phyloP scores from a whole-genome alignment of 768 basidiomycete genomes.

The Mycena latifolia region DNA sequence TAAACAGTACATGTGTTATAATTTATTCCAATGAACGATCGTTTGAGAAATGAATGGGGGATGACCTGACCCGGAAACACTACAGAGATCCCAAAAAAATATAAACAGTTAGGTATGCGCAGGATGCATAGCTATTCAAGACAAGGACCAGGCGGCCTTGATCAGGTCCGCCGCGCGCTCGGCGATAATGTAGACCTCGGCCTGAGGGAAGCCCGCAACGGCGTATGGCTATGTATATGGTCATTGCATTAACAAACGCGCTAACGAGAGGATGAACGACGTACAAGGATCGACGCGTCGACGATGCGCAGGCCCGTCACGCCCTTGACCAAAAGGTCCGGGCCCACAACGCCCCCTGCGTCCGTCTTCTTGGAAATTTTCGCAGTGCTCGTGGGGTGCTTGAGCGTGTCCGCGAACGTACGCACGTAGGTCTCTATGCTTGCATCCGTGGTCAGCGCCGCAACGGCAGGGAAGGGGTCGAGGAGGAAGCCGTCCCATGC shows the following conservation, averaged over 20 bases:
- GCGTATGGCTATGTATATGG: neutral
- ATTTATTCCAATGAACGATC: too few species aligned
- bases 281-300: conserved; percentile 30
- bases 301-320: conserved; percentile 22
- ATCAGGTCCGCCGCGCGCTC: conserved; percentile 7
- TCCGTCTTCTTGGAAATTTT: conserved; percentile 16
- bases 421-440: conserved; percentile 27
- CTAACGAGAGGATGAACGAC: neutral
- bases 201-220: conserved; percentile 2
- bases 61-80: too few species aligned
- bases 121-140: too few species aligned
- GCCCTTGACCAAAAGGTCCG: conserved; percentile 24
- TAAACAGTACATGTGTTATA: too few species aligned
- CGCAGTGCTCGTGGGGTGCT: conserved; percentile 23
- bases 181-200: conserved; percentile 1
- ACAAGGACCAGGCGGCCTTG: neutral
- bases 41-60: too few species aligned
- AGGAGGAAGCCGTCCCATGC: too few species aligned
- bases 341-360: conserved; percentile 25
- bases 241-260: too few species aligned
- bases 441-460: conserved; percentile 11
- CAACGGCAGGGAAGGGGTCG: conserved; percentile 6
- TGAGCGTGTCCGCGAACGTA: conserved; percentile 5
- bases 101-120: too few species aligned
- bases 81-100: too few species aligned